Conservation (phyloP, 1,139 yeast genomes). For the Dujonia santamariae region DNA sequence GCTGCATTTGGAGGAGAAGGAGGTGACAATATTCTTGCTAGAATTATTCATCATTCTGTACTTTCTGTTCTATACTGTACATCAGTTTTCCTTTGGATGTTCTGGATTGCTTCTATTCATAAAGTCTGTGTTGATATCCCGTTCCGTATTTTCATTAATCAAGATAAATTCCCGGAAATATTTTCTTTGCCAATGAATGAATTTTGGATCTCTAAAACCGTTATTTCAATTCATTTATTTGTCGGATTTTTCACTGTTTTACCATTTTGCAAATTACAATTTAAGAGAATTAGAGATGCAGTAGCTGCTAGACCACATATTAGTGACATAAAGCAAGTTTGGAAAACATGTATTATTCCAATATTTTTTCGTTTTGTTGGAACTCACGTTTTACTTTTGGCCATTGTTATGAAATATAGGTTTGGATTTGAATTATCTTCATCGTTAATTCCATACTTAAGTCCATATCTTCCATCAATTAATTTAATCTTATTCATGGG, state of each 20-base stretch:
- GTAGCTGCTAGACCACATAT: conserved; percentile 19
- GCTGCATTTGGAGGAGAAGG: conserved; percentile 1
- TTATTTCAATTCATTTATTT: conserved; percentile 19
- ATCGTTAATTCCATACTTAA: conserved; percentile 4
- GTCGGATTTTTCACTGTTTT: conserved; percentile 13
- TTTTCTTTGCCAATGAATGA: too few relatives aligned
- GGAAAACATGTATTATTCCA: conserved; percentile 5
- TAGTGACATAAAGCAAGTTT: conserved; percentile 13
- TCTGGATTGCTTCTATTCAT: conserved; percentile 23
- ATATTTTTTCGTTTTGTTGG: not conserved
- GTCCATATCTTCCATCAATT: conserved; percentile 3
- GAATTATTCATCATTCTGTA: not conserved
- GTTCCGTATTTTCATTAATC: conserved; percentile 7
- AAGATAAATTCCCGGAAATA: too few relatives aligned
- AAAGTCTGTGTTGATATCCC: conserved; percentile 25
- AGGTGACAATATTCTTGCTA: not conserved
- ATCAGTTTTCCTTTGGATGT: conserved; percentile 4
- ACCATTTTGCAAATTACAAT: conserved; percentile 5
- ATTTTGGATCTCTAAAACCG: conserved; percentile 12
- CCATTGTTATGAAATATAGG: conserved; percentile 5
- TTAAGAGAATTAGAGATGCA: not conserved
- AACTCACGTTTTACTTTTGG: conserved; percentile 4
- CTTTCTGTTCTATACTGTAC: not conserved
- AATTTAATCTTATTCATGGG: conserved; percentile 11
- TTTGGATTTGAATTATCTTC: not conserved